Evolutionary conservation across 495 filamentous ascomycete species (phyloP).

Genomic region (Astrothelium subdiscretum): DNA sequence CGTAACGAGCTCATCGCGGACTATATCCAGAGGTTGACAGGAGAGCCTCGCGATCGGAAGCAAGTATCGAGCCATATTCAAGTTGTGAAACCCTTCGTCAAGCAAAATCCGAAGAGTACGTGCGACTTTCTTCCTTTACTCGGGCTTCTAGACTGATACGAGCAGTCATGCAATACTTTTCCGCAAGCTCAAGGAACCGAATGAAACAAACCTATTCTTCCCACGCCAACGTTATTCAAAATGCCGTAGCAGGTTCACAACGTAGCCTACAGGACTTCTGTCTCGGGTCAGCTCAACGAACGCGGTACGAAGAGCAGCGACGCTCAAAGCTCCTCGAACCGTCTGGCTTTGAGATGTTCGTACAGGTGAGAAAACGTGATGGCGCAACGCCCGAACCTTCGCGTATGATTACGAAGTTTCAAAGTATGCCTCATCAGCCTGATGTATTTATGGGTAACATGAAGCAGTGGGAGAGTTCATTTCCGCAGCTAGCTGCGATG

Average conservation of each 20-base stretch:
- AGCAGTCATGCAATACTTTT: constrained; percentile 1
- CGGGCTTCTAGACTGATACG: not conserved
- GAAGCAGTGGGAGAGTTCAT: constrained; percentile 17
- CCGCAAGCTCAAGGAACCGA: constrained; percentile 2
- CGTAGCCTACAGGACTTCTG: not conserved
- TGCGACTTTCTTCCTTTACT: constrained; percentile 8
- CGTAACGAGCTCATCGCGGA: constrained; percentile 86
- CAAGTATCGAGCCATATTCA: constrained; percentile 96
- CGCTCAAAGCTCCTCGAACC: constrained; percentile 13
- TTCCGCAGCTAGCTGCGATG: constrained; percentile 19
- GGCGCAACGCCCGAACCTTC: not conserved
- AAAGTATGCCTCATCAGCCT: constrained; percentile 8
- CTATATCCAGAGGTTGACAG: constrained; percentile 62
- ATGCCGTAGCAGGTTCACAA: not conserved
- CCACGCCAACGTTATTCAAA: not conserved
- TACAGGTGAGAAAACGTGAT: constrained; percentile 14
- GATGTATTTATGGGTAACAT: constrained; percentile 13
- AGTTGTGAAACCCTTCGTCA: constrained; percentile 77
- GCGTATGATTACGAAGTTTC: constrained; percentile 21
- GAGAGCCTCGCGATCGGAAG: constrained; percentile 58
- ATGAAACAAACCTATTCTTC: not conserved
- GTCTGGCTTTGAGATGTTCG: constrained; percentile 24
- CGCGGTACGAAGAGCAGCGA: constrained; percentile 3
- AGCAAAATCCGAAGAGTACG: constrained; percentile 45
- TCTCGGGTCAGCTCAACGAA: not conserved